Evolutionary conservation across 495 filamentous ascomycete species (phyloP), one percentile per base, ranked within the genome.

Genomic region (Podospora tetraspora): DNA sequence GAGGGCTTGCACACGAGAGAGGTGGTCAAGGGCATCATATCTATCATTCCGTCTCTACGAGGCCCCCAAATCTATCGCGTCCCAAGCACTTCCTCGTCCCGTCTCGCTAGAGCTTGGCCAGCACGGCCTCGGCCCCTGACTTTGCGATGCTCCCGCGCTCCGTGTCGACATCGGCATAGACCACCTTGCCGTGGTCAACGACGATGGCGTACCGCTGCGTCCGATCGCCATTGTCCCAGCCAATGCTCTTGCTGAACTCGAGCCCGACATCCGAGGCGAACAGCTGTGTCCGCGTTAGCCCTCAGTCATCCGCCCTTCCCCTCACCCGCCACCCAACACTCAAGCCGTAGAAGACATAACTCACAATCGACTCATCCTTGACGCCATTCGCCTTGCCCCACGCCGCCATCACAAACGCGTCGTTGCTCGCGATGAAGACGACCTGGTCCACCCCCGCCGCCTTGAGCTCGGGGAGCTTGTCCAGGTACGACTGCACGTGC

Each of bases 341-440:
- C n/a, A n/a, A n/a, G n/a, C n/a, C n/a, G n/a, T n/a, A n/a, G n/a
- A n/a, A 25, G 1, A 25, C 25, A 25, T 2, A 67, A 83, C 89
- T 69, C 80, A 94, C 91, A 73, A 96, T 92, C 69, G 89, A 86
- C 65, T 96, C 89, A 61, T 87, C 86, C 76, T 88, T 91, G 74
- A 96, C 85, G 37, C 84, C 85, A 82, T 97, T 96, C 72, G 93
- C 94, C 87, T 97, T 97, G 77, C 89, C 90, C 94, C 94, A 98
- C 64, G 94, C 94, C 75, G 87, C 88, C 92, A 96, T 96, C 74
- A 98, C 94, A 78, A 85, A 96, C 63, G 88, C 85, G 84, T 97
- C 93, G 79, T 98, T 97, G 85, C 83, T 92, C 66, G 92, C 91
- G 70, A 97, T 91, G 75, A 94, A 89, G 68, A 91, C 85, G 69